A percentile compares a stretch with the other conserved stretches of the same genome.
These are phyloP conservation scores for Avena atlantica DNA, from an alignment of 176 grass and related monocot species.

Conservation along the genomic window DNA sequence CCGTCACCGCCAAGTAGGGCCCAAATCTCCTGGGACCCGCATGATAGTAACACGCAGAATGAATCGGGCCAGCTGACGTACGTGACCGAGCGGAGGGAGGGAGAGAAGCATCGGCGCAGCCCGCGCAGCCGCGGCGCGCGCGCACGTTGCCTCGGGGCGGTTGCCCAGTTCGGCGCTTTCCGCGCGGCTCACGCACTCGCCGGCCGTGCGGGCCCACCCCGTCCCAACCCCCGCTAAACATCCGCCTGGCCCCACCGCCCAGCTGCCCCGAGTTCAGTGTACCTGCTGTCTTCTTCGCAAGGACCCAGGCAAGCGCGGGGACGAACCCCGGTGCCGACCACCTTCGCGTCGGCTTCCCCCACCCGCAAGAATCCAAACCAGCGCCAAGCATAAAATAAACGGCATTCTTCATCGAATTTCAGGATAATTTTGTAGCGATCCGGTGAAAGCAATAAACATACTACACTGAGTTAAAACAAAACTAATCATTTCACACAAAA, in stretches of 20 bases:
- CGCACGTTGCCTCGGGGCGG: slow-evolving; percentile 38
- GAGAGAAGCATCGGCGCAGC: slow-evolving; percentile 39
- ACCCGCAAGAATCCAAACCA: slow-evolving; percentile 13
- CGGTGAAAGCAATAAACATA: background rate
- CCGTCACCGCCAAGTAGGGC: background rate
- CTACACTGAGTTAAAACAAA: too few relatives aligned
- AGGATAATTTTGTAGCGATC: background rate
- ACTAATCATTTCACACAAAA: background rate
- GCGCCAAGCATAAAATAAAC: background rate
- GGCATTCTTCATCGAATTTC: too few relatives aligned
- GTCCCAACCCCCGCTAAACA: background rate
- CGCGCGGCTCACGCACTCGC: background rate
- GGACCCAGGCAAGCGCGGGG: slow-evolving; percentile 3
- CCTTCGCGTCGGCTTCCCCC: slow-evolving; percentile 36
- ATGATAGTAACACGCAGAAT: background rate
- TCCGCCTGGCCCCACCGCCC: background rate
- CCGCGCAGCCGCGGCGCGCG: slow-evolving; percentile 26
- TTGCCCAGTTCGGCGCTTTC: background rate
- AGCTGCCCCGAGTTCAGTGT: slow-evolving; percentile 31
- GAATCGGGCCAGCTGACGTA: background rate
- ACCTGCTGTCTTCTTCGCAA: slow-evolving; percentile 28
- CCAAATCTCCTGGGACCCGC: background rate
- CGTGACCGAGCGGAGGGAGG: background rate
- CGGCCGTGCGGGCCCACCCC: background rate
- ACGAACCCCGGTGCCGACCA: background rate